A percentile compares a stretch with the other conserved stretches of the same genome.
These are phyloP conservation scores for Vigna nakashimae DNA, from an alignment of 306 rosid genomes.

Conservation along the genomic window DNA sequence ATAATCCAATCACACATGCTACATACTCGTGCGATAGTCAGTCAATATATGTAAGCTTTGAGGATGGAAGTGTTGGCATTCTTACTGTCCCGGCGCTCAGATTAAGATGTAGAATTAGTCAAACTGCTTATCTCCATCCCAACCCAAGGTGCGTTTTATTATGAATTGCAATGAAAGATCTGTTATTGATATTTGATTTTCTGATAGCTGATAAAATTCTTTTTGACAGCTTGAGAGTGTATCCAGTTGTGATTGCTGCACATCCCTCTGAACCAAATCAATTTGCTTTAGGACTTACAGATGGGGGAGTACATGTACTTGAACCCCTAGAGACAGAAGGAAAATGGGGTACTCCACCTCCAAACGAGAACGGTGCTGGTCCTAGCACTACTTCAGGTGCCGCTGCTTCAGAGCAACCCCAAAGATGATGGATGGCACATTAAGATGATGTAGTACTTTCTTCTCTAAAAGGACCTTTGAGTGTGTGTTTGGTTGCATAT, in stretches of 20 bases:
- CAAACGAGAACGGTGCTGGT: slow-evolving; percentile 91
- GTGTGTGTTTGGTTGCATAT: slow-evolving; percentile 53
- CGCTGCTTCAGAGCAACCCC: slow-evolving; percentile 77
- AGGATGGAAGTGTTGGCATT: slow-evolving; percentile 90
- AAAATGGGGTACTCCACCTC: slow-evolving; percentile 95
- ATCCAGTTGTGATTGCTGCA: slow-evolving; percentile 93
- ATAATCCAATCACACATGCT: slow-evolving; percentile 92
- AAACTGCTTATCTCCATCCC: slow-evolving; percentile 79
- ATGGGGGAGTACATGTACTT: slow-evolving; percentile 89
- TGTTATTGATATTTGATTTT: slow-evolving; percentile 10
- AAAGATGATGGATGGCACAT: slow-evolving; percentile 57
- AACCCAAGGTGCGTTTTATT: slow-evolving; percentile 74
- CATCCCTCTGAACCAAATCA: slow-evolving; percentile 96
- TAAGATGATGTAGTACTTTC: slow-evolving; percentile 38
- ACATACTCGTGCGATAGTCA: slow-evolving; percentile 93
- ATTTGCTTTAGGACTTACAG: slow-evolving; percentile 92
- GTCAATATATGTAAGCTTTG: slow-evolving; percentile 87
- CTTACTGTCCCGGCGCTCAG: slow-evolving; percentile 84
- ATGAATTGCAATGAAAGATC: slow-evolving; percentile 34
- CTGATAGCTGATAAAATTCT: neutral
- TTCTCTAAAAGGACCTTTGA: slow-evolving; percentile 37
- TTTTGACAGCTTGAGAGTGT: slow-evolving; percentile 70
- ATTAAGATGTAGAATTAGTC: slow-evolving; percentile 87
- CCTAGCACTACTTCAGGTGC: slow-evolving; percentile 77
- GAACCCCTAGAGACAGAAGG: slow-evolving; percentile 96